Evolutionary conservation across 2,329 filamentous ascomycete genomes (phyloP).

Genomic region (Botryotinia narcissicola): DNA sequence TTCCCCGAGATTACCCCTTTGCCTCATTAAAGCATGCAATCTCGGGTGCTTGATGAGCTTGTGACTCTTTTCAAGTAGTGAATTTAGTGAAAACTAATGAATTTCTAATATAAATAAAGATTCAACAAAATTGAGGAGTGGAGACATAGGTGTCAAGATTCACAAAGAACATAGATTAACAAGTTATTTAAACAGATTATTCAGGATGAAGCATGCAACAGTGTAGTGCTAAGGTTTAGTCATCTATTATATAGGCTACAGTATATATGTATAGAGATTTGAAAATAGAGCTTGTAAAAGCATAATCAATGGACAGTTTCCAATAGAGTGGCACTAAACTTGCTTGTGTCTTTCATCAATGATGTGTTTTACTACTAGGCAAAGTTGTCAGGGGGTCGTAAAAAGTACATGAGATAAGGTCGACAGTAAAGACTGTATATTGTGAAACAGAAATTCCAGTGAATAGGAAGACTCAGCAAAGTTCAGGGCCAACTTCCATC

Average conservation of each 20-base stretch:
- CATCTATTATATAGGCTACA: not conserved
- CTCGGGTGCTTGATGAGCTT: not conserved
- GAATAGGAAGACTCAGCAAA: not conserved
- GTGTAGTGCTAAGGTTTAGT: not conserved
- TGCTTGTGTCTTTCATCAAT: not conserved
- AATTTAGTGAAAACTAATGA: not conserved
- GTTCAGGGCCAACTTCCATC: not conserved
- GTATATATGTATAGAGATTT: not conserved
- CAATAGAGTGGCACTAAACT: not conserved
- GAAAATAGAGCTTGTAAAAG: not conserved
- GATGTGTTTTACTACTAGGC: not conserved
- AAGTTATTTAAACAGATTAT: not conserved
- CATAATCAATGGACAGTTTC: accelerated
- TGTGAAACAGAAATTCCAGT: not conserved
- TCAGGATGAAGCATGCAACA: not conserved
- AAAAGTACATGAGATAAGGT: not conserved
- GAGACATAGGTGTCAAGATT: not conserved
- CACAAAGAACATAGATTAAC: not conserved
- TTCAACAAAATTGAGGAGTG: not conserved
- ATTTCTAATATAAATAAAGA: not conserved
- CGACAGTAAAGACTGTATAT: not conserved
- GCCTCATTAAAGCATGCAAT: not conserved
- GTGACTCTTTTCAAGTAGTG: not conserved
- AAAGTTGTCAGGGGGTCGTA: not conserved
- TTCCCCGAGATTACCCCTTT: not conserved